phyloP scores from a whole-genome alignment of 2,329 filamentous ascomycete species.

The Xylariaceae sp. region DNA sequence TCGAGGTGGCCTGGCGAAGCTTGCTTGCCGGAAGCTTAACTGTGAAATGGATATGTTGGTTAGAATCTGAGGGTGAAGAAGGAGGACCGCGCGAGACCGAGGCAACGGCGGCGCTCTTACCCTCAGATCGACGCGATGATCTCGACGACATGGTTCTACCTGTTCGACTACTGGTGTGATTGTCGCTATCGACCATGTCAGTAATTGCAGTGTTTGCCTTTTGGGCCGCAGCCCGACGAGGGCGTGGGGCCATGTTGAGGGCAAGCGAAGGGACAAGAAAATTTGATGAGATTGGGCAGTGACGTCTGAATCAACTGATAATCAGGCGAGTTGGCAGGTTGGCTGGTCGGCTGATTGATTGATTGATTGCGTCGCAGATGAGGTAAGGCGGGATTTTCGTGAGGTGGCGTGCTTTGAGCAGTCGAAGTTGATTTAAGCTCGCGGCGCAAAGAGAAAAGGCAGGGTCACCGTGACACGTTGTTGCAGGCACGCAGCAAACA shows the following conservation, averaged over 20 bases:
- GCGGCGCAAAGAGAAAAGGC: constrained; percentile 15
- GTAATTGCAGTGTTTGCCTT: constrained; percentile 42
- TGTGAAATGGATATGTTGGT: constrained; percentile 45
- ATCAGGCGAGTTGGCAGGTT: not conserved
- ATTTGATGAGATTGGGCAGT: no score
- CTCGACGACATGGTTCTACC: constrained; percentile 44
- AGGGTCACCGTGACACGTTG: constrained; percentile 18
- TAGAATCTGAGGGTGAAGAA: constrained; percentile 39
- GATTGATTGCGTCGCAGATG: constrained; percentile 1
- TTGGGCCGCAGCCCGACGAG: constrained; percentile 41
- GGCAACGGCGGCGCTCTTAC: constrained; percentile 37
- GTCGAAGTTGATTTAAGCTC: constrained; percentile 25
- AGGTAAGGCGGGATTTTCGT: constrained; percentile 11
- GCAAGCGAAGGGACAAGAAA: not conserved
- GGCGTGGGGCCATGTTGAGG: constrained; percentile 26
- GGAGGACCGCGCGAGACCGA: constrained; percentile 40
- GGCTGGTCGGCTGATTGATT: not conserved
- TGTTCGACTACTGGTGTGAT: constrained; percentile 29
- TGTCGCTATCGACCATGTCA: constrained; percentile 49
- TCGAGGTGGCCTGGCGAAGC: constrained; percentile 46
- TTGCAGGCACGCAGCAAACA: constrained; percentile 16
- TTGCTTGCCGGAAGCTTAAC: constrained; percentile 50
- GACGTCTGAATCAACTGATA: not conserved
- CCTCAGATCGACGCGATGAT: constrained; percentile 45
- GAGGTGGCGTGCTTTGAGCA: constrained; percentile 21